Evolutionary conservation across 2,329 filamentous ascomycete species (phyloP).

Genomic region (Penicillium sp.): DNA sequence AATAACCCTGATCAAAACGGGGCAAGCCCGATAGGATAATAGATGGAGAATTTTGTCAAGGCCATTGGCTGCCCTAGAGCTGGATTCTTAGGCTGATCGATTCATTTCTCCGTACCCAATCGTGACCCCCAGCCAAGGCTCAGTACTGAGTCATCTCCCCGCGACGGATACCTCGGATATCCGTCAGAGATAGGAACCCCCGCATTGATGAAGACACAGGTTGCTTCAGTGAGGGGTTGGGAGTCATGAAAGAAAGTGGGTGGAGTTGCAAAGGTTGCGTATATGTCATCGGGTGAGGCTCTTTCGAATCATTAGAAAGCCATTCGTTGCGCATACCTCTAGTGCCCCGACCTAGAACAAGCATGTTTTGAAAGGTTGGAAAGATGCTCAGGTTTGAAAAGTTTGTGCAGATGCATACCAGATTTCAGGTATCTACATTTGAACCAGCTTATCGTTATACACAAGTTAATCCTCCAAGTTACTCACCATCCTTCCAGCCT

Average conservation of each 20-base stretch:
- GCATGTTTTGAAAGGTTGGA: neutral
- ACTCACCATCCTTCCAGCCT: too few species aligned
- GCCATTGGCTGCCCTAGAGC: neutral
- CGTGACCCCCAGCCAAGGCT: constrained; percentile 2
- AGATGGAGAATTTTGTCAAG: neutral
- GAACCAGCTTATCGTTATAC: neutral
- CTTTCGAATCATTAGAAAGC: neutral
- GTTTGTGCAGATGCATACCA: neutral
- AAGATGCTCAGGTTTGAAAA: neutral
- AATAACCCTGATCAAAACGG: constrained; percentile 1
- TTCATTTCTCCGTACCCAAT: neutral
- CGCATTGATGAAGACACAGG: constrained; percentile 3
- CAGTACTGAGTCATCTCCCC: constrained; percentile 13
- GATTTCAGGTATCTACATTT: neutral
- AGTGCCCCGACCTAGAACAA: neutral
- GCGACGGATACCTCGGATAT: constrained; percentile 20
- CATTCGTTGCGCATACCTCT: neutral
- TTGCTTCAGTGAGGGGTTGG: neutral
- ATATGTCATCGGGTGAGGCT: neutral
- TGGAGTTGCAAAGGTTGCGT: neutral
- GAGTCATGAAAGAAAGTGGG: neutral
- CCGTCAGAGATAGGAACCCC: constrained; percentile 10
- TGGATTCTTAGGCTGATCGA: neutral
- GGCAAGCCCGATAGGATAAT: constrained; percentile 9
- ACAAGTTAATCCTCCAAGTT: neutral